A percentile compares a stretch with the other conserved stretches of the same genome.
Conservation (phyloP, 2,329 filamentous ascomycete genomes). For the Colletotrichum spinosum region DNA sequence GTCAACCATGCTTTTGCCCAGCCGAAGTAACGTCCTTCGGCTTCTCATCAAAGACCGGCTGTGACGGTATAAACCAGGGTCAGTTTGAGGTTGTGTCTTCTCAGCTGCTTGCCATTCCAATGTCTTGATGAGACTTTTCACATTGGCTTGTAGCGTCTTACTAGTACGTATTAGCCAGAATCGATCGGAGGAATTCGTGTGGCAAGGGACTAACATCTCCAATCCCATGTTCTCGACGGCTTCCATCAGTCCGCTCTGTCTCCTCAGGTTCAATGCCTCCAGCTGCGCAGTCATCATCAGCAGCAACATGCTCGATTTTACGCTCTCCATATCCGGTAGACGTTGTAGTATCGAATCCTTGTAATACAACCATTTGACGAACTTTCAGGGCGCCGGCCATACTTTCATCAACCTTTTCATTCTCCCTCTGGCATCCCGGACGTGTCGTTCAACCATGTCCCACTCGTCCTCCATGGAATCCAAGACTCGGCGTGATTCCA, state of each 20-base stretch:
- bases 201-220: neutral
- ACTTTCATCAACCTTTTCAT: too few relatives aligned
- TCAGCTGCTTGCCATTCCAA: neutral
- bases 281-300: neutral
- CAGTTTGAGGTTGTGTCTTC: too few relatives aligned
- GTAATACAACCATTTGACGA: slow-evolving; percentile 8
- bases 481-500: too few relatives aligned
- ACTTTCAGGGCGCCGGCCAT: neutral
- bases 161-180: neutral
- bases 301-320: neutral
- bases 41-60: fast-evolving
- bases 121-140: neutral
- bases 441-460: neutral
- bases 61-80: neutral
- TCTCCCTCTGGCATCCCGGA: neutral
- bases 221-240: neutral
- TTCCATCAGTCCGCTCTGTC: neutral
- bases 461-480: too few relatives aligned
- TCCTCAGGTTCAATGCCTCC: neutral
- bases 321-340: slow-evolving; percentile 1
- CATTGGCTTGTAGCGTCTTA: neutral
- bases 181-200: too few relatives aligned
- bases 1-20: neutral
- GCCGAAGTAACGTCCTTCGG: neutral
- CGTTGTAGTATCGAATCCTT: neutral